A percentile compares a stretch with the other conserved stretches of the same genome.
These are phyloP conservation scores for Globisporangium acanthophoron DNA, from an alignment of 352 stramenopile species.

Conservation along the genomic window DNA sequence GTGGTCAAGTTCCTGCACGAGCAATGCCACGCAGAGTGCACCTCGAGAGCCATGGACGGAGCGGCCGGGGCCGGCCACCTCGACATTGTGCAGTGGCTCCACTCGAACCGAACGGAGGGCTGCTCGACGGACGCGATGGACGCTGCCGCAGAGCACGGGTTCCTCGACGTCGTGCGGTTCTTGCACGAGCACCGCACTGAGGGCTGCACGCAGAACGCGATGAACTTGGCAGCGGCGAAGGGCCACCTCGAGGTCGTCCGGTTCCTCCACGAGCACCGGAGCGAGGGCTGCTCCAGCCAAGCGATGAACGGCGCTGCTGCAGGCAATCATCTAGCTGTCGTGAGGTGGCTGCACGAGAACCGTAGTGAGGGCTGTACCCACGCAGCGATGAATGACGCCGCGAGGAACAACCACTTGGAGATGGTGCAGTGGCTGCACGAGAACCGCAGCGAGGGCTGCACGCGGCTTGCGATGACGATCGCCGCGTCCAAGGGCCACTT, in stretches of 20 bases:
- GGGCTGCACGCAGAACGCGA: constrained; percentile 1
- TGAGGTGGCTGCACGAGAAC: background rate
- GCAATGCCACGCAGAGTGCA: constrained; percentile 1
- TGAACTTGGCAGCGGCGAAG: constrained; percentile 1
- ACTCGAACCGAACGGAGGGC: constrained; percentile 1
- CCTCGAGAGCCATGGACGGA: background rate
- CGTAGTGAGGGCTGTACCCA: background rate
- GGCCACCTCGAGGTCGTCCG: constrained; percentile 4
- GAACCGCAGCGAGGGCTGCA: constrained; percentile 7
- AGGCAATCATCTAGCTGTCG: background rate
- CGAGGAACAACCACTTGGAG: background rate
- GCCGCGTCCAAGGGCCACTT: constrained; percentile 6
- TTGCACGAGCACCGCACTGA: constrained; percentile 2
- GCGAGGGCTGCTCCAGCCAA: background rate
- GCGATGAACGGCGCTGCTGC: background rate
- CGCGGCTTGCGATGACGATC: constrained; percentile 4
- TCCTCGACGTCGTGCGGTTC: constrained; percentile 5
- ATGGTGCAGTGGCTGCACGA: constrained; percentile 9
- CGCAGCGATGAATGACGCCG: constrained; percentile 5
- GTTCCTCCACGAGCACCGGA: constrained; percentile 1
- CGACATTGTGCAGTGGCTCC: constrained; percentile 6
- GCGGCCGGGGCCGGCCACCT: constrained; percentile 1
- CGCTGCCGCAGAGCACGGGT: background rate
- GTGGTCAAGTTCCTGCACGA: constrained; percentile 6
- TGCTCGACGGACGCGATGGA: constrained; percentile 8